Conservation (phyloP, 208 protist genomes). For the Acanthamoeba healyi region DNA sequence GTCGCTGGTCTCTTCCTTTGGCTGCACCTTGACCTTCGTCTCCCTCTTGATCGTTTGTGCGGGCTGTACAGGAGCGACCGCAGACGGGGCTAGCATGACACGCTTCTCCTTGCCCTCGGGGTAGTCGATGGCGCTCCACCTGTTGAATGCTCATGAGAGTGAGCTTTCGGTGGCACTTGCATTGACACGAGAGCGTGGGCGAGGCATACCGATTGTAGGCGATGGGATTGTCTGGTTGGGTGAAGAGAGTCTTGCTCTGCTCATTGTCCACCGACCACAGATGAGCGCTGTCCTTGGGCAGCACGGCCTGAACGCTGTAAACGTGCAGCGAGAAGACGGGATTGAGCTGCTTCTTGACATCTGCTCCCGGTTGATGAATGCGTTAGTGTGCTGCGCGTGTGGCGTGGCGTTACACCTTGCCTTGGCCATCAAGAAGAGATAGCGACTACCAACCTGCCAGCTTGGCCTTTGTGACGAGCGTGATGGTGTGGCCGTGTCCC, state of each 20-base stretch:
- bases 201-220: not conserved
- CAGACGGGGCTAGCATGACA: not conserved
- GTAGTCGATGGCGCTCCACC: constrained; percentile 56
- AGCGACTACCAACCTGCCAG: constrained; percentile 37
- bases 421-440: not conserved
- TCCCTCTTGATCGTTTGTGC: constrained; percentile 2
- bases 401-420: not conserved
- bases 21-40: constrained; percentile 7
- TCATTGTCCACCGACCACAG: constrained; percentile 63
- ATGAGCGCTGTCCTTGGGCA: constrained; percentile 72
- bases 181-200: not conserved
- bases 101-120: not conserved
- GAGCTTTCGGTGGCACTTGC: too few relatives aligned
- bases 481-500: constrained; percentile 51
- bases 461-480: constrained; percentile 34
- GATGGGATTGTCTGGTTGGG: not conserved
- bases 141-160: not conserved
- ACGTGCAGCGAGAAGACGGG: constrained; percentile 66
- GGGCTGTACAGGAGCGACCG: not conserved
- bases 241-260: constrained; percentile 32
- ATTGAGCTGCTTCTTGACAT: constrained; percentile 52
- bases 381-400: not conserved
- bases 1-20: constrained; percentile 7
- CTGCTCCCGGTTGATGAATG: too few relatives aligned
- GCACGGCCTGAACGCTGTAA: constrained; percentile 75